These are phyloP conservation scores for Oidiodendron maius DNA, from an alignment of 495 filamentous ascomycete species.

Conservation along the genomic window DNA sequence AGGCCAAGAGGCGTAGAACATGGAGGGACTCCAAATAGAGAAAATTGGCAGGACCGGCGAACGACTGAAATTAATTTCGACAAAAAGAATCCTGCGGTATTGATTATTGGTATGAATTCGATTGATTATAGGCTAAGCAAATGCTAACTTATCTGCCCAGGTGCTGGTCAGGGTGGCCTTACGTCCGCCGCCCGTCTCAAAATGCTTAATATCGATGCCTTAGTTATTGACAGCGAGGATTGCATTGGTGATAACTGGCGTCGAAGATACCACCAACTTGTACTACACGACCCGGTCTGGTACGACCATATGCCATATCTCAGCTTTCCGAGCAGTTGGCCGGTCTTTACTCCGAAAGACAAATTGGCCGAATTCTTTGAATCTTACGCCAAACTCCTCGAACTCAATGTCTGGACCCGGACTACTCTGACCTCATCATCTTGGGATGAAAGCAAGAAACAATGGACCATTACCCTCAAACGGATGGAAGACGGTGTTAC, in stretches of 20 bases:
- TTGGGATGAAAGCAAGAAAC: conserved; percentile 39
- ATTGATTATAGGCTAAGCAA: neutral
- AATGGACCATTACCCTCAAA: conserved; percentile 49
- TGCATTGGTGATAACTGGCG: conserved; percentile 68
- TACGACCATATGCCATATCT: conserved; percentile 63
- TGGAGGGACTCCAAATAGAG: conserved; percentile 13
- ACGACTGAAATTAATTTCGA: conserved; percentile 43
- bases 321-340: conserved; percentile 55
- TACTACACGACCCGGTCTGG: conserved; percentile 61
- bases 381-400: conserved; percentile 53
- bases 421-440: conserved; percentile 34
- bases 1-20: conserved; percentile 41
- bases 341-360: conserved; percentile 60
- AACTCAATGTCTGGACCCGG: conserved; percentile 60
- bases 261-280: conserved; percentile 39
- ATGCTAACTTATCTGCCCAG: neutral
- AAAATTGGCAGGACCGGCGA: conserved; percentile 54
- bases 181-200: conserved; percentile 55
- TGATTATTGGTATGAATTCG: conserved; percentile 44
- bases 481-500: conserved; percentile 28
- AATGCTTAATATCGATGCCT: conserved; percentile 46
- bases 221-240: conserved; percentile 55
- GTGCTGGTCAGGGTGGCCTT: conserved; percentile 41
- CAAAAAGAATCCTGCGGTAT: conserved; percentile 46
- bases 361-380: conserved; percentile 69